Evolutionary conservation across 2,329 filamentous ascomycete species (phyloP), one percentile per base, ranked within the genome.

Genomic region (Pseudopyricularia javanii): DNA sequence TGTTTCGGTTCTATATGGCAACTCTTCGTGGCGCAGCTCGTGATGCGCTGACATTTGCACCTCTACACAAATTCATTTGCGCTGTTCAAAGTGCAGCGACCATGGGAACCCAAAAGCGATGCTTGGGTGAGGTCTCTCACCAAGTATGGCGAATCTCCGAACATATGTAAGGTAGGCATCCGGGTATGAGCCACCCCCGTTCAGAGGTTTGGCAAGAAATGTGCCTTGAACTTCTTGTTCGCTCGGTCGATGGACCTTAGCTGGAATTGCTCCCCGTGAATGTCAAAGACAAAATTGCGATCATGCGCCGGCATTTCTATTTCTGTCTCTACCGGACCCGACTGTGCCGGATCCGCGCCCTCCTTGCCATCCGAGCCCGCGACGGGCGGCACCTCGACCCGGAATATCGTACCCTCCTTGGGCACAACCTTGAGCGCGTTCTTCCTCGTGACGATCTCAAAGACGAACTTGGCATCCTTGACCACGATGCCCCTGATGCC

Each of bases 141-240:
- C 9, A 9, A 30, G 28, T 30, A n/a, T n/a, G 28, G 28, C 28
- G 28, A 30, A 9, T 30, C 5, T 30, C 5, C 28, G 9, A 30
- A 4, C 28, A 30, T n/a, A n/a, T n/a, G n/a, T n/a, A n/a, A 30
- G 9, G 28, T 9, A 30, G 28, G 28, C 28, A 9, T 26, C 40
- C 7, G 17, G 15, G 40, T 5, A 17, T 11, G 20, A 30, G 28
- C 28, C 9, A 30, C 28, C 9, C 28, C 22, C 28, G 20, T 52
- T 86, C 73, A 95, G 14, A 95, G 66, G 58, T 87, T 82, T 49
- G 82, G 76, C 57, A 90, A 73, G 61, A 88, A 89, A 64, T 91
- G 90, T 63, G 80, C 76, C 69, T 93, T 95, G 69, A 95, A 95
- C 70, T 95, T 97, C 70, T 82, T 89, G 61, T 86, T 95, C 49